Evolutionary conservation across 805 yeast species (phyloP), one percentile per base, ranked within the genome.

Genomic region (Metschnikowia hibisci): DNA sequence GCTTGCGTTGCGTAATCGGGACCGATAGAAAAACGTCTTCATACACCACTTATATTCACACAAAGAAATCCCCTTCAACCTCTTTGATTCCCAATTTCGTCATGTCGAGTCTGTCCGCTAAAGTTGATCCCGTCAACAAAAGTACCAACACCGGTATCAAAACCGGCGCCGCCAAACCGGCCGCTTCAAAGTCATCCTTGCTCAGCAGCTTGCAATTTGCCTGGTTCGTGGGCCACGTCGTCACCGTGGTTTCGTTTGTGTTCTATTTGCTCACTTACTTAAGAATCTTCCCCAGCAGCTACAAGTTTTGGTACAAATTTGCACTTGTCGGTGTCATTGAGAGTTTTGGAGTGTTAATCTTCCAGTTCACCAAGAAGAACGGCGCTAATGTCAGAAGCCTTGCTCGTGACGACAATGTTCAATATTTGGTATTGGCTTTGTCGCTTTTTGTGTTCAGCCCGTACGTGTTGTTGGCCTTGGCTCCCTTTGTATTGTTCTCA

Each of bases 401-500:
- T 36, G 42, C 60, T 32, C 57, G 52, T 36, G 74, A 87, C 62
- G 93, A 84, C 58, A 86, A 85, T 60, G 68, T 77, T 44, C 91
- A 87, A 52, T 90, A 89, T 64, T 71, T 86, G 41, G 61, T 71
- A 81, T 38, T 51, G 76, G 47, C 70, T 69, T 33, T 78, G 81
- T 80, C 64, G 75, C 56, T 49, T 34, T 55, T 69, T 29, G 35
- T 77, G 5, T 59, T 81, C 45, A 76, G 88, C 52, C 80, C 83
- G 36, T 78, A 74, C 46, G 76, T 78, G 49, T 63, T 78, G 27
- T 59, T 86, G 43, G 76, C 95, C 2, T 66, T 84, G 49, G 61
- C 82, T 18, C 95, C 97, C 43, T 88, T 85, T 58, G 69, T 79
- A 35, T 68, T 86, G 44, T 90, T 84, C 63, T 83, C 96, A 6